Percentiles rank a stretch among this genome's conserved stretches.
These are phyloP conservation scores for Boletus sp. DNA, from an alignment of 1,284 basidiomycete genomes.

Conservation along the genomic window DNA sequence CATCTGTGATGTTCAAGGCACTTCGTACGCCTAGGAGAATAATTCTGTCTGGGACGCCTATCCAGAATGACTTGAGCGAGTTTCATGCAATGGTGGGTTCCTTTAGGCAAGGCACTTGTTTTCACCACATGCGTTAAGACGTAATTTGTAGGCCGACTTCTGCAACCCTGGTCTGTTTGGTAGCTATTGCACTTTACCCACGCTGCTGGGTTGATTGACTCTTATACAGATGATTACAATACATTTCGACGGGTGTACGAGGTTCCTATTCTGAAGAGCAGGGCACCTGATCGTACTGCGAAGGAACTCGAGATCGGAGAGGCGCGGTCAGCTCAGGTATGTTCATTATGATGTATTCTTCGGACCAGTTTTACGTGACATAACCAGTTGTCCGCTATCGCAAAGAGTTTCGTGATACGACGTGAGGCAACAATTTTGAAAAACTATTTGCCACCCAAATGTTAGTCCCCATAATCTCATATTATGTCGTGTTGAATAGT, in stretches of 20 bases:
- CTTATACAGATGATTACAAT: constrained; percentile 60
- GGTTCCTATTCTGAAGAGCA: constrained; percentile 84
- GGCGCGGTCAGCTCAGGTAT: constrained; percentile 69
- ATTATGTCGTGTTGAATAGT: constrained; percentile 1
- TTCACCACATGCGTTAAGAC: neutral
- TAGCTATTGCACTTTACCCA: constrained; percentile 31
- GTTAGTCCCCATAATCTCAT: constrained; percentile 42
- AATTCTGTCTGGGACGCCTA: constrained; percentile 95
- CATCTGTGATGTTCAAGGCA: constrained; percentile 83
- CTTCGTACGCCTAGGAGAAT: constrained; percentile 74
- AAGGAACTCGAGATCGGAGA: constrained; percentile 78
- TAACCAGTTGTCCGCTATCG: constrained; percentile 69
- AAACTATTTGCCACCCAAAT: constrained; percentile 88
- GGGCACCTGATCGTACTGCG: constrained; percentile 70
- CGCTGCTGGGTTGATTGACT: neutral
- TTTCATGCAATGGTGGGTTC: constrained; percentile 88
- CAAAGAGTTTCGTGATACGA: constrained; percentile 87
- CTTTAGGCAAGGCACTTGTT: neutral
- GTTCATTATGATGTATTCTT: neutral
- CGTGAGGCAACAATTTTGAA: constrained; percentile 82
- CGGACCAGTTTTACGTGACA: neutral
- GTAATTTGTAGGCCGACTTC: constrained; percentile 73
- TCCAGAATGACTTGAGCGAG: constrained; percentile 95
- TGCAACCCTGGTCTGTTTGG: constrained; percentile 90
- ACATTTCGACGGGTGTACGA: constrained; percentile 85